Percentiles rank a stretch among this genome's conserved stretches.
These are phyloP conservation scores for Salix suchowensis DNA, from an alignment of 345 rosid genomes.

Conservation along the genomic window DNA sequence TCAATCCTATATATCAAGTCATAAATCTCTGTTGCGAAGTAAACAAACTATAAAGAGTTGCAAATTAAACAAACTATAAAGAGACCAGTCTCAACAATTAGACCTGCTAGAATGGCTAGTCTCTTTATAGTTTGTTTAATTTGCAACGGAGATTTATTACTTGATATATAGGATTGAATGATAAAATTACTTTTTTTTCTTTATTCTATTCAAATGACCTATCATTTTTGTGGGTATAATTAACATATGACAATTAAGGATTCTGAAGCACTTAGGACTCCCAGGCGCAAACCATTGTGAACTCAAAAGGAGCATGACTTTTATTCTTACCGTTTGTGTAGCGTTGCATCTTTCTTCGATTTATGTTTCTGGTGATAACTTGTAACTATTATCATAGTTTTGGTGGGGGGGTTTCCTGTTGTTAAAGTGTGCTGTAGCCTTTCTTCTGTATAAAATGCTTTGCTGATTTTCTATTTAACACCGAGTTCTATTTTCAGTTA, in stretches of 20 bases:
- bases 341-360: not conserved
- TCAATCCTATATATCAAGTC: no score
- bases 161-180: not conserved
- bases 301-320: not conserved
- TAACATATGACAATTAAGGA: not conserved
- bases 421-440: not conserved
- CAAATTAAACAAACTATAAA: no score
- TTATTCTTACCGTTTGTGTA: not conserved
- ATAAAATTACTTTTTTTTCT: not conserved
- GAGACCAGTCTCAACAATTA: not conserved
- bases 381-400: no score
- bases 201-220: not conserved
- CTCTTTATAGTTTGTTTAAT: not conserved
- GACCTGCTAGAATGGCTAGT: not conserved
- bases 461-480: not conserved
- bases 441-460: not conserved
- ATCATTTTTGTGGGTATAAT: not conserved
- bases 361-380: no score
- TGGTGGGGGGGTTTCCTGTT: no score
- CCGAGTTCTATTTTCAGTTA: conserved; percentile 34
- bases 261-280: not conserved
- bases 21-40: no score
- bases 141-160: not conserved
- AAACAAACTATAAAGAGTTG: no score
- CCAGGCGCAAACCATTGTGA: not conserved